Evolutionary conservation across 1,284 basidiomycete species (phyloP), one percentile per base, ranked within the genome.

Genomic region (Leccinum subrobustum): DNA sequence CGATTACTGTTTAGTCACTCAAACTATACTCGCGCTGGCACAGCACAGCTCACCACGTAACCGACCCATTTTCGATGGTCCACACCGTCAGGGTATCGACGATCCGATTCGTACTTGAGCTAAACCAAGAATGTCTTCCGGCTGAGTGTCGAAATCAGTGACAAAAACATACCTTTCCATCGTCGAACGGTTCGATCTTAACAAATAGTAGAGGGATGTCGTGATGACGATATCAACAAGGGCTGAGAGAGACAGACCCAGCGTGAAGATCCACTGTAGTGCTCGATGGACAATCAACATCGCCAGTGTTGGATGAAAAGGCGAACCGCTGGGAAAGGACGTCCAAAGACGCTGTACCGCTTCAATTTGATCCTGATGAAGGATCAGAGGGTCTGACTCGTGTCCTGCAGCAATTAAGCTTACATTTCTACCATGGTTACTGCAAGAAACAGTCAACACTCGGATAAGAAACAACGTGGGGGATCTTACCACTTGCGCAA

Each of bases 171-270:
- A 80, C 80, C 69, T 75, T 31, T 71, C 67, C 56, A 78, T 67
- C 16, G 64, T 67, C 1, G 76, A 75, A 25, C 78, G 74, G 44
- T 73, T 81, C 27, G 65, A 64, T 35, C 69, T 66, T 53, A 85
- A 73, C 27, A 79, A 77, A 42, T 76, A 72, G 61, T 80, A 82
- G 11, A 85, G 74, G 0, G 70, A 78, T 0, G 58, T 63, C 0
- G 83, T 81, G 59, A 84, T 81, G 14, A 82, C n/a, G 57, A 84
- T 66, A 62, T 85, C 83, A 6, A 81, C 75, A 4, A 71, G 63
- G 0, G 78, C 77, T 0, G 83, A 82, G 27, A 83, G 74, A 0
- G 76, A 72, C 0, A 85, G 68, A 6, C 83, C 83, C 2, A 81
- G 68, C 3, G 82, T 83, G 66, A 83, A 83, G 9, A 82, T 71